Base-by-base conservation (phyloP, 768 basidiomycete genomes). In the Tremella mesenterica region DNA sequence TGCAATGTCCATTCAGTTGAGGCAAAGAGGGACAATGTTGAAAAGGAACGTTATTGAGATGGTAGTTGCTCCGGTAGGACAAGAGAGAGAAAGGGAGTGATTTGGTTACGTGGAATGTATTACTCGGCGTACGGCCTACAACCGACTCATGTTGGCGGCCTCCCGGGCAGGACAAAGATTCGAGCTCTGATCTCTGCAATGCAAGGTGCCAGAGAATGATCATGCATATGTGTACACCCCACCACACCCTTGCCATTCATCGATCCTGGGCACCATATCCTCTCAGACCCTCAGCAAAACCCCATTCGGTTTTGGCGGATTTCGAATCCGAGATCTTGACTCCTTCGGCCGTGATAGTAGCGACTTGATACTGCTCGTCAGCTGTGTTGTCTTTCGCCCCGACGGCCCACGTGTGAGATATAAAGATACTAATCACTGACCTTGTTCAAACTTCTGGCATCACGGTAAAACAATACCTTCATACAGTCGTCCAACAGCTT, bases 381-480 rank as follows among this genome's bases (percentile, higher is more conserved):
- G 57, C 57, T 28, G 26, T 6, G 20, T 4, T 47, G 27, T 14
- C 34, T 20, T 9, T 21, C 16, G 30, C 27, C 2, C 10, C 21
- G 13, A n/a, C n/a, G n/a, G n/a, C n/a, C 14, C 34, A 52, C 29
- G 20, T 28, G 26, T 49, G 25, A 6, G 14, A 8, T 30, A 28
- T 13, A 1, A 28, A 28, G 21, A 21, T n/a, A n/a, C 1, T 30
- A 36, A 27, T 31, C 20, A 39, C 78, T 28, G 58, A 88, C 92
- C 82, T 96, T 95, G 80, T 97, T 86, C 73, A 92, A 76, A 77
- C 87, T 89, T 61, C 93, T 80, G 5, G 93, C 93, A 64, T 99
- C 95, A 39, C 95, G 83, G 76, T 99, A 99, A 76, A 85, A 97
- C 44, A 99, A 79, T 14, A 97, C 91, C 60, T 83, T 83, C 84